Conservation (phyloP, 495 filamentous ascomycete species). For the Daldinia caldariorum region DNA sequence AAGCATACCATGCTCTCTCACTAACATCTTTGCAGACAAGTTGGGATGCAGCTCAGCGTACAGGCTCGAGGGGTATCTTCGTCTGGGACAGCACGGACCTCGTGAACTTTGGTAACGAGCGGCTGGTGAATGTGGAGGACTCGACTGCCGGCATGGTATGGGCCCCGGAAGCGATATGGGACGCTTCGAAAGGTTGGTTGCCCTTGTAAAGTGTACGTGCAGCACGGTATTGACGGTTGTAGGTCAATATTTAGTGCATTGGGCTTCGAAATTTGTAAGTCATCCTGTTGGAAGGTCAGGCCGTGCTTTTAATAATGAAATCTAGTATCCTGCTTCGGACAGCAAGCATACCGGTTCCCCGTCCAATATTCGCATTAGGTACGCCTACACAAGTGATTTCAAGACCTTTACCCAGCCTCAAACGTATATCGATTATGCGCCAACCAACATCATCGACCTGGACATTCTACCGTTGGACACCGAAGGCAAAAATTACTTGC, state of each 20-base stretch:
- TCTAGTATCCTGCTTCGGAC: constrained; percentile 55
- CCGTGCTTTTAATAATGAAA: constrained; percentile 22
- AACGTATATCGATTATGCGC: constrained; percentile 56
- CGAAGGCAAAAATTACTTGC: constrained; percentile 50
- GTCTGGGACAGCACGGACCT: constrained; percentile 65
- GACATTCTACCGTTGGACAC: constrained; percentile 52
- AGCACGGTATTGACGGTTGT: constrained; percentile 17
- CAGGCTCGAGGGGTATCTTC: constrained; percentile 60
- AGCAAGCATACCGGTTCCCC: constrained; percentile 52
- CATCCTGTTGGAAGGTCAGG: background rate
- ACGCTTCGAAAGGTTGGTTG: constrained; percentile 53
- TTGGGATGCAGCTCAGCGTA: constrained; percentile 63
- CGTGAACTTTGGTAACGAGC: constrained; percentile 58
- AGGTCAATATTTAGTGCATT: constrained; percentile 62
- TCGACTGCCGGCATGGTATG: constrained; percentile 64
- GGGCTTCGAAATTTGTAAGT: constrained; percentile 63
- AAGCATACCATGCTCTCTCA: background rate
- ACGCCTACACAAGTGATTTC: constrained; percentile 58
- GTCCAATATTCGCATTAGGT: constrained; percentile 55
- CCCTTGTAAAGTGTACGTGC: background rate
- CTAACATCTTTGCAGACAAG: constrained; percentile 50
- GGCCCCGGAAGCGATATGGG: constrained; percentile 65
- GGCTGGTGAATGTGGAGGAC: constrained; percentile 60
- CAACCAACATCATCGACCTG: constrained; percentile 58
- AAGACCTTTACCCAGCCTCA: constrained; percentile 53